A percentile compares a stretch with the other conserved stretches of the same genome.
phyloP scores from a whole-genome alignment of 2,329 filamentous ascomycete species.

The Fusarium longipes region DNA sequence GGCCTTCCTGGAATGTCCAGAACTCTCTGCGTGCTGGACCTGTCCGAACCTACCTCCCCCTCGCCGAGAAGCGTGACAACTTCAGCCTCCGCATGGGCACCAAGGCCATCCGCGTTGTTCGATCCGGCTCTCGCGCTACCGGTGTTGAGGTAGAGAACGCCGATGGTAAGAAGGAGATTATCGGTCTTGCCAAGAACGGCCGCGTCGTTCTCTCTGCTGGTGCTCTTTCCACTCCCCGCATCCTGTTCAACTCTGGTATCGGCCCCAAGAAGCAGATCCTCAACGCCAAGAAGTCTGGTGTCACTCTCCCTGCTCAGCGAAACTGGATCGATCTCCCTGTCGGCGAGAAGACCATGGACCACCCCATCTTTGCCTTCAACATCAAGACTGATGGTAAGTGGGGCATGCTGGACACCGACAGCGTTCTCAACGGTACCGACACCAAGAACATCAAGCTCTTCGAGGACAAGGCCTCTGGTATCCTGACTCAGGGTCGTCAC shows the following conservation, averaged over 20 bases:
- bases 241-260: constrained; percentile 70
- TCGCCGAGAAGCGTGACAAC: constrained; percentile 67
- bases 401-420: constrained; percentile 53
- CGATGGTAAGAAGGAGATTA: constrained; percentile 61
- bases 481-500: constrained; percentile 72
- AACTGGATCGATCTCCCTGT: constrained; percentile 69
- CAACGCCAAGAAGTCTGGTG: constrained; percentile 62
- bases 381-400: constrained; percentile 38
- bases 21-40: constrained; percentile 74
- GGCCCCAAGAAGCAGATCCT: constrained; percentile 69
- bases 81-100: constrained; percentile 74
- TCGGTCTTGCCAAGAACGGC: constrained; percentile 69
- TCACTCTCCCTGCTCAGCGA: constrained; percentile 60
- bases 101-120: constrained; percentile 71
- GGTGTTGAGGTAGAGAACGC: constrained; percentile 70
- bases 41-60: constrained; percentile 76
- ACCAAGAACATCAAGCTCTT: constrained; percentile 73
- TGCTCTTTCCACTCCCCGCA: constrained; percentile 73
- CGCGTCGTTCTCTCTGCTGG: constrained; percentile 75
- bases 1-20: constrained; percentile 75
- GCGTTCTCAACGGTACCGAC: constrained; percentile 58
- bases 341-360: constrained; percentile 67
- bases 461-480: constrained; percentile 63
- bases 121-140: constrained; percentile 68
- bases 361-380: constrained; percentile 54